Base-by-base conservation (phyloP, 495 filamentous ascomycete genomes). In the Daldinia decipiens region DNA sequence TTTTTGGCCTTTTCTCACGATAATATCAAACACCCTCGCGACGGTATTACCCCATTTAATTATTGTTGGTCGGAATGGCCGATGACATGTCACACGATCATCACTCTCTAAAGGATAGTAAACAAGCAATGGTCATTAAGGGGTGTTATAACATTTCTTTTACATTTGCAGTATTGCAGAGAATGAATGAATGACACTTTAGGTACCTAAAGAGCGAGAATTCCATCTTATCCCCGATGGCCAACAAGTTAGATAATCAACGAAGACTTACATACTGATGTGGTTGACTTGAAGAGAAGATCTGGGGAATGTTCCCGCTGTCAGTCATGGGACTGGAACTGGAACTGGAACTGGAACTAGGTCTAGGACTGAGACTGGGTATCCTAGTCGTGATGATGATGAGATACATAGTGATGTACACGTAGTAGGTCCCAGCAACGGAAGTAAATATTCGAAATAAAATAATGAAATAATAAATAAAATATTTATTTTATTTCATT, bases 21-120 rank as follows among this genome's bases (percentile, higher is more conserved):
- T 47, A 0, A 24, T 47, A 47, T 47, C 19, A 24, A 47, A 47
- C 19, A 36, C n/a, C 12, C 13, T 21, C 1, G 12, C 5, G 24
- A 29, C 21, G 21, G 38, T 26, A 17, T 59, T 59, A 47, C 51
- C 43, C 15, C 34, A 55, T 61, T 56, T 51, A 51, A 62, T 62
- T 38, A 21, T 40, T 43, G 34, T 24, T 29, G 56, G 24, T 39
- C 62, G 55, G 62, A 7, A 51, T 39, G 32, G 29, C 56, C 68
- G 62, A 61, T 45, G 45, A 56, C 27, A 50, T 70, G 52, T 65
- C 62, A 61, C 57, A 62, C 39, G 45, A 70, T 53, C 31, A 40
- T 68, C 53, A 58, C 29, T 0, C 26, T 56, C 8, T 36, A 17
- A 19, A 19, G 31, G 31, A 53, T 31, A n/a, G 27, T 26, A 53